Percentiles rank a stretch among this genome's conserved stretches.
phyloP scores from a whole-genome alignment of 192 early-diverging fungal genomes.

The Obelidium mucronatum region DNA sequence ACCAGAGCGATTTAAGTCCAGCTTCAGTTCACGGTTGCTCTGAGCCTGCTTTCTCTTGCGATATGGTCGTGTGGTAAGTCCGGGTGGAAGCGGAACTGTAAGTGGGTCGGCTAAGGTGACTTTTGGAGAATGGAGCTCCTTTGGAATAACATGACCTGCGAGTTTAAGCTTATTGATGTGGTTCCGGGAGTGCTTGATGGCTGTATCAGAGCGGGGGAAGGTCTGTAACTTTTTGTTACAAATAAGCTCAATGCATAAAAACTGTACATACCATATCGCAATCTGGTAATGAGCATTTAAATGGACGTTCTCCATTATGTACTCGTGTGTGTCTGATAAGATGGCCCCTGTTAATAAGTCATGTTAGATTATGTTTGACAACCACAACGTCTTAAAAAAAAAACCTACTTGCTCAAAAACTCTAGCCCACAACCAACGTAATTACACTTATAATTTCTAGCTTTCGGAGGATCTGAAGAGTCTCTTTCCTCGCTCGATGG shows the following conservation, averaged over 20 bases:
- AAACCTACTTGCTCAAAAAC: constrained; percentile 17
- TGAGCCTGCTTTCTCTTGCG: neutral
- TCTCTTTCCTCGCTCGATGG: neutral
- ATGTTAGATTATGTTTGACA: neutral
- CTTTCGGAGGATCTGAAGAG: neutral
- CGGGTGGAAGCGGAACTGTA: neutral
- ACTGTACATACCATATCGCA: constrained; percentile 30
- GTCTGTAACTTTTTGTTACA: constrained; percentile 25
- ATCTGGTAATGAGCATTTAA: constrained; percentile 22
- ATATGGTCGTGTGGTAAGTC: neutral
- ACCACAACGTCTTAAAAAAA: neutral
- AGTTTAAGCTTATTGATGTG: constrained; percentile 19
- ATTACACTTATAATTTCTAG: constrained; percentile 24
- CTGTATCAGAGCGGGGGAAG: constrained; percentile 24
- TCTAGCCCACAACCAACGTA: constrained; percentile 18
- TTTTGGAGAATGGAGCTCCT: neutral
- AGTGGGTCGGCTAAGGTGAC: neutral
- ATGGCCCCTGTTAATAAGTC: constrained; percentile 11
- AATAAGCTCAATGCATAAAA: no score
- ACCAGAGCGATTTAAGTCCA: no score
- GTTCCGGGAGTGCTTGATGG: constrained; percentile 18
- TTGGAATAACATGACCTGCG: constrained; percentile 15
- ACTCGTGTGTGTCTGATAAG: constrained; percentile 19
- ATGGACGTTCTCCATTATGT: constrained; percentile 27
- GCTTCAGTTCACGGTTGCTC: no score